Evolutionary conservation across 2,329 filamentous ascomycete genomes (phyloP), one percentile per base, ranked within the genome.

Genomic region (Teratosphaeria destructans): DNA sequence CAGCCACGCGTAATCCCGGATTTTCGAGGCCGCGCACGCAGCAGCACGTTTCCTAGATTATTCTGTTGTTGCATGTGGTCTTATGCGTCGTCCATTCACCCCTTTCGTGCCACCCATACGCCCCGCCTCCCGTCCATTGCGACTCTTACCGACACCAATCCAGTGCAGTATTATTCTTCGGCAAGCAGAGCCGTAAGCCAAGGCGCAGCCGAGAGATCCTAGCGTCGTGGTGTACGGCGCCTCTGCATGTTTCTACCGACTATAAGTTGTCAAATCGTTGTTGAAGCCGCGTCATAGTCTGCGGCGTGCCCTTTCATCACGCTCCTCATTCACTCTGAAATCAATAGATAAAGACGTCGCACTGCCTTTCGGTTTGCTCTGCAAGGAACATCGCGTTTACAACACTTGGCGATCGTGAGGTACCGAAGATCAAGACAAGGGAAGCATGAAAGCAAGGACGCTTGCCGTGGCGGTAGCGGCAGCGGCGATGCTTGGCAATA

Each of bases 391-490:
- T 23, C 23, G 23, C 23, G 23, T 23, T 23, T 23, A 23, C 23
- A 23, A 23, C 23, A 23, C 23, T 19, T 49, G 5, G 23, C 23
- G 5, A 5, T 32, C 29, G 7, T 32, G 4, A 7, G 5, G 29
- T 32, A 32, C 29, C 29, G 29, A 32, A 32, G 29, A 5, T 32
- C 29, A 61, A 49, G 43, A 49, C 43, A 49, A 49, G 43, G 43
- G 43, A 49, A 49, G 43, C 39, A 70, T 70, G 68, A 61, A 63
- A 60, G 55, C 63, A 53, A 66, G 66, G 12, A 62, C 66, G 14
- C 58, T 69, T 56, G 67, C 70, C 52, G 58, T 66, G 54, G 64
- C 67, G 26, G 66, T 68, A 39, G 62, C 59, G 54, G 60, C 69
- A 39, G 62, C 59, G 54, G 60, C 57, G 56, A 55, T 60, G 52